Percentiles rank a stretch among this genome's conserved stretches.
Evolutionary conservation across 2,329 filamentous ascomycete species (phyloP).

Genomic region (Sclerotinia glacialis): DNA sequence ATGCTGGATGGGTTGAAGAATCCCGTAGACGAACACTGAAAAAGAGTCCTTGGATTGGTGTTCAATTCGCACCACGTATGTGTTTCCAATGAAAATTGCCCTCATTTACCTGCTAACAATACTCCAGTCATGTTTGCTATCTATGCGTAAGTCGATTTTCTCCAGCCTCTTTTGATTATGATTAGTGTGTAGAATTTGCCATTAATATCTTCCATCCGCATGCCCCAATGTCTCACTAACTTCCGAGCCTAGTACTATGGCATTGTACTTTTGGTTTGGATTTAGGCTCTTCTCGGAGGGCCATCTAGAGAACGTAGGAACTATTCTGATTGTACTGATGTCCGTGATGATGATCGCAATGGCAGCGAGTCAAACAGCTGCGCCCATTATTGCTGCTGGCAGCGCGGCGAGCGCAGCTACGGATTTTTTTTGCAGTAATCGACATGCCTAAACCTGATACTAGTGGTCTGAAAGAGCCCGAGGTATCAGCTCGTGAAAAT

Average conservation of each 20-base stretch:
- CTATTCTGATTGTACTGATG: slow-evolving; percentile 47
- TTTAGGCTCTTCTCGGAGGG: slow-evolving; percentile 46
- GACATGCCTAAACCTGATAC: slow-evolving; percentile 40
- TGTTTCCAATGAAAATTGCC: neutral
- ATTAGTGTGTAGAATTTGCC: neutral
- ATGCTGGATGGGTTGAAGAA: slow-evolving; percentile 54
- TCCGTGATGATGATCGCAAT: slow-evolving; percentile 24
- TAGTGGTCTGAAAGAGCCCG: slow-evolving; percentile 45
- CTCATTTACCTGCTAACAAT: slow-evolving; percentile 6
- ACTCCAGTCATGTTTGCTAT: slow-evolving; percentile 41
- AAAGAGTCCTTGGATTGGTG: slow-evolving; percentile 50
- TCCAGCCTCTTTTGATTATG: neutral
- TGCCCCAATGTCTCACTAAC: neutral
- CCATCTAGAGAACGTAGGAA: slow-evolving; percentile 49
- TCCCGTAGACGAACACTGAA: slow-evolving; percentile 50
- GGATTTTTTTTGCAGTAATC: slow-evolving; percentile 41
- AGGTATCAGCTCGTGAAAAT: slow-evolving; percentile 46
- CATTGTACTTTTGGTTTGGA: slow-evolving; percentile 62
- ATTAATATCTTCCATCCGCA: neutral
- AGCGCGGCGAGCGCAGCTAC: slow-evolving; percentile 41
- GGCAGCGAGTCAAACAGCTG: slow-evolving; percentile 52
- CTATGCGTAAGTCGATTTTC: slow-evolving; percentile 30
- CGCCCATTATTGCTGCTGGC: slow-evolving; percentile 51
- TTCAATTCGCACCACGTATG: slow-evolving; percentile 49
- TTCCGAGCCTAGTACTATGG: slow-evolving; percentile 47